phyloP scores from a whole-genome alignment of 2,329 filamentous ascomycete genomes.

The Colletotrichum brevisporum region DNA sequence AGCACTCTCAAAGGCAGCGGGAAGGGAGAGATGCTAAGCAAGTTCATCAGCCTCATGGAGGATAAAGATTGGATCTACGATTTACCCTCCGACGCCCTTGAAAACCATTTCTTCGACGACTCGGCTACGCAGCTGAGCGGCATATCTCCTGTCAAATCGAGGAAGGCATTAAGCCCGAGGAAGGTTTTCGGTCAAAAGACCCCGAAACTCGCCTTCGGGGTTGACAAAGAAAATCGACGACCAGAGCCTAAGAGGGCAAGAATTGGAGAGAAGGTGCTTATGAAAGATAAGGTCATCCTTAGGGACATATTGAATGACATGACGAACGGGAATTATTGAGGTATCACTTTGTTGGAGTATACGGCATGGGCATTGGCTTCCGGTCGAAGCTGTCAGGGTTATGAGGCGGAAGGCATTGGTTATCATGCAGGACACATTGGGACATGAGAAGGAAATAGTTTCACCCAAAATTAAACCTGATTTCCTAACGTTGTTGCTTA shows the following conservation, averaged over 20 bases:
- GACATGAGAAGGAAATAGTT: neutral
- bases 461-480: neutral
- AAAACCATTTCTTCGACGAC: slow-evolving; percentile 78
- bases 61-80: slow-evolving; percentile 84
- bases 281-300: slow-evolving; percentile 78
- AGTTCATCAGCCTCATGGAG: slow-evolving; percentile 84
- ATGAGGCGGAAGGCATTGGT: slow-evolving; percentile 6
- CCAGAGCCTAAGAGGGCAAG: slow-evolving; percentile 69
- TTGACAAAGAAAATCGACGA: slow-evolving; percentile 61
- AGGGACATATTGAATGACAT: slow-evolving; percentile 85
- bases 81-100: slow-evolving; percentile 73
- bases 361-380: slow-evolving; percentile 9
- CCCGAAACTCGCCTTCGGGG: slow-evolving; percentile 39
- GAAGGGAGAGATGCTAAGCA: slow-evolving; percentile 81
- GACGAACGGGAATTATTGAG: slow-evolving; percentile 59
- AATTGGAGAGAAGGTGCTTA: slow-evolving; percentile 72
- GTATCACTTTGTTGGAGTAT: slow-evolving; percentile 26
- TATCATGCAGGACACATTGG: neutral
- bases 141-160: slow-evolving; percentile 30
- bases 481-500: too few species aligned
- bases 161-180: slow-evolving; percentile 22
- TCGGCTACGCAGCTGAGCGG: slow-evolving; percentile 61
- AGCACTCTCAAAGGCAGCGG: slow-evolving; percentile 81
- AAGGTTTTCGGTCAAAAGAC: neutral
- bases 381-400: slow-evolving; percentile 19